phyloP scores from a whole-genome alignment of 371 early-diverging fungal species.

The Mycotypha africana region DNA sequence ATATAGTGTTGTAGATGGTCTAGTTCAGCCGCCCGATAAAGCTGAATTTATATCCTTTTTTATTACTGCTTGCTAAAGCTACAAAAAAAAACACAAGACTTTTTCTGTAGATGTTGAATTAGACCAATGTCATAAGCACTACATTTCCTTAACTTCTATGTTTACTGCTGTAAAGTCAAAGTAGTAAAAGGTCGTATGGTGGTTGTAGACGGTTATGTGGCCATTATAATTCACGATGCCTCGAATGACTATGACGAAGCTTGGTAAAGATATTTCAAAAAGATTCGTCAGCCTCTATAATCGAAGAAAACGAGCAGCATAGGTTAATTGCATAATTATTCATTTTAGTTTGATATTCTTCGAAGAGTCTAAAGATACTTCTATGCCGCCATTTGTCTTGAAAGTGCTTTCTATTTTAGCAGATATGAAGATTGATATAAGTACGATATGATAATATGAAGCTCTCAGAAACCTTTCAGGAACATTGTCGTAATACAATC shows the following conservation, averaged over 20 bases:
- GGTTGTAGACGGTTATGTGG: constrained; percentile 7
- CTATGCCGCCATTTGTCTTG: constrained; percentile 26
- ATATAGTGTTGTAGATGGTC: constrained; percentile 5
- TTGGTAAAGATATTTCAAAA: background rate
- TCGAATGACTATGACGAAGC: constrained; percentile 13
- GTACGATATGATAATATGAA: background rate
- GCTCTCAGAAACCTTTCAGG: background rate
- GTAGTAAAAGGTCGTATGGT: constrained; percentile 1
- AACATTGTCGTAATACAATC: too few species aligned
- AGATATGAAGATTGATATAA: constrained; percentile 17
- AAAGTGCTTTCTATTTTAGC: constrained; percentile 21
- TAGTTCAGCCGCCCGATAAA: constrained; percentile 18
- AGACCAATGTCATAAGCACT: too few species aligned
- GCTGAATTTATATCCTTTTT: constrained; percentile 38
- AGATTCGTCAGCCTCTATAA: background rate
- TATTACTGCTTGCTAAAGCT: background rate
- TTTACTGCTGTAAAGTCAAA: constrained; percentile 23
- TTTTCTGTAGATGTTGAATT: background rate
- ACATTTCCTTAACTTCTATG: constrained; percentile 12
- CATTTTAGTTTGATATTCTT: constrained; percentile 24
- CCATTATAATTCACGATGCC: constrained; percentile 10
- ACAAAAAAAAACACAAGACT: background rate
- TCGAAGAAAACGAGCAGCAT: too few species aligned
- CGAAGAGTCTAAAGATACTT: constrained; percentile 13
- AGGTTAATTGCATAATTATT: too few species aligned